These are phyloP conservation scores for Mycena rebaudengoi DNA, from an alignment of 768 basidiomycete genomes.

Conservation along the genomic window DNA sequence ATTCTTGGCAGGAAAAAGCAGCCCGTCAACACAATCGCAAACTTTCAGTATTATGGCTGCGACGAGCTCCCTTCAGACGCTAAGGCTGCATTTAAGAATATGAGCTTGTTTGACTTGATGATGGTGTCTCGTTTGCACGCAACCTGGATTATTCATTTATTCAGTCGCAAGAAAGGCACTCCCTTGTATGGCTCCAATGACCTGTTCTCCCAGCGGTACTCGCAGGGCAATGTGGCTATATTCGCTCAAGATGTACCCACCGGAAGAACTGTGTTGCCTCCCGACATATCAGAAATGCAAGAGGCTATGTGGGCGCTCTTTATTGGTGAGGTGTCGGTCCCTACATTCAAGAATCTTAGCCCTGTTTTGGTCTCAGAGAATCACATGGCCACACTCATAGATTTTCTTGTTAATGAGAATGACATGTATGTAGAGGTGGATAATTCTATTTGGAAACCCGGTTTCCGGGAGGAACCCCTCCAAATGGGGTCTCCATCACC, in stretches of 20 bases:
- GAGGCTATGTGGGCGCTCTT: background rate
- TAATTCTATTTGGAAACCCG: too few species aligned
- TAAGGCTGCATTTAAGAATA: background rate
- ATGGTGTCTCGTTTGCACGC: background rate
- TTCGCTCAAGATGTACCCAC: background rate
- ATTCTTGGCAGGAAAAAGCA: background rate
- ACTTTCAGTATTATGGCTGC: background rate
- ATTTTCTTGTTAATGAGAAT: too few species aligned
- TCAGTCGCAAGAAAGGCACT: background rate
- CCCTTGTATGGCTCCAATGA: background rate
- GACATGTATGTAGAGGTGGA: too few species aligned
- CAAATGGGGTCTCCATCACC: too few species aligned
- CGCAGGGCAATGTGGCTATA: background rate
- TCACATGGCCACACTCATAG: background rate
- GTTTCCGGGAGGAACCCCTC: too few species aligned
- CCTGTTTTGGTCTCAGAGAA: background rate
- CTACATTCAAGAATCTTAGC: background rate
- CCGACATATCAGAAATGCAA: background rate
- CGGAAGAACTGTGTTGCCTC: background rate
- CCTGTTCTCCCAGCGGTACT: background rate
- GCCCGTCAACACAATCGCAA: background rate
- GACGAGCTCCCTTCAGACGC: background rate
- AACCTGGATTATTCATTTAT: background rate
- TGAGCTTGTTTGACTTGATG: background rate
- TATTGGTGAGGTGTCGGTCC: background rate